Evolutionary conservation across 2,329 filamentous ascomycete genomes (phyloP).

Genomic region (Fusarium irregulare): DNA sequence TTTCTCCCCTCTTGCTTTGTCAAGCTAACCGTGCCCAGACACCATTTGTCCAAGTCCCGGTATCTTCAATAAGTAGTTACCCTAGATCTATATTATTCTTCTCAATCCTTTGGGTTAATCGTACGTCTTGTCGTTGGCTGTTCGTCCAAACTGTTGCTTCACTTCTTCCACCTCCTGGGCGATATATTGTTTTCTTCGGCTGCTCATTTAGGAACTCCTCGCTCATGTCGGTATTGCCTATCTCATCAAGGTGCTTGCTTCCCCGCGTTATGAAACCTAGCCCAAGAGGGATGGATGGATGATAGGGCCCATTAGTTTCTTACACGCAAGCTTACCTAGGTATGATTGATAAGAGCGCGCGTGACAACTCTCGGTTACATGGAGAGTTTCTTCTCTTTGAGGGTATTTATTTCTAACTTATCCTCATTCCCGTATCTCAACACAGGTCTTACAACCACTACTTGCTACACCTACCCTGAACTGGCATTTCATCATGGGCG

Average conservation of each 20-base stretch:
- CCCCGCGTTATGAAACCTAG: constrained; percentile 20
- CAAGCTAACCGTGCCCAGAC: neutral
- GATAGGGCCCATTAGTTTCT: neutral
- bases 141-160: neutral
- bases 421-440: neutral
- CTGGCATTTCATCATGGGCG: constrained; percentile 53
- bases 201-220: neutral
- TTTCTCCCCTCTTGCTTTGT: neutral
- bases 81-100: neutral
- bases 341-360: constrained; percentile 30
- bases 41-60: neutral
- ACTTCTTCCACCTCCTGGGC: neutral
- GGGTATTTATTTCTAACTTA: neutral
- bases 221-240: neutral
- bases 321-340: constrained; percentile 1
- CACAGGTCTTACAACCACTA: neutral
- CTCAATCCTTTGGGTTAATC: neutral
- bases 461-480: neutral
- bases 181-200: neutral
- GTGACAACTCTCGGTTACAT: constrained; percentile 24
- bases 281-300: neutral
- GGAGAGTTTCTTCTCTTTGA: neutral
- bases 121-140: no score
- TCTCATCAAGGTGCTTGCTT: constrained; percentile 15
- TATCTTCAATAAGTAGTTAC: neutral